Conservation (phyloP, 257 asterid species). For the Datura wrightii region DNA sequence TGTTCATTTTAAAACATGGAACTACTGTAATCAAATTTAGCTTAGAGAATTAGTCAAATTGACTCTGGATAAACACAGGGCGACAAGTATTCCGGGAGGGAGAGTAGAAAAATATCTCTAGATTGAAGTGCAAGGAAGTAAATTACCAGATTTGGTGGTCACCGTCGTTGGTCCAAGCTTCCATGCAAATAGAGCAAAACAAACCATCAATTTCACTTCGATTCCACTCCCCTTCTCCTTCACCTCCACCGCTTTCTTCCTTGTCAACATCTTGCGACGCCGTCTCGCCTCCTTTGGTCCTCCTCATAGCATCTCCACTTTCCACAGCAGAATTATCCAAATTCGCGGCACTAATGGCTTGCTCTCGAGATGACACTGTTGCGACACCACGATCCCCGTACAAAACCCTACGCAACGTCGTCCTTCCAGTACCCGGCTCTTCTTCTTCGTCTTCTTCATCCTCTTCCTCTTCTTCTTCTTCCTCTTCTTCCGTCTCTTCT, state of each 20-base stretch:
- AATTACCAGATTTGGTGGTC: constrained; percentile 72
- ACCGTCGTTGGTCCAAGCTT: constrained; percentile 83
- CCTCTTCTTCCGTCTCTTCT: constrained; percentile 18
- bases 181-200: constrained; percentile 86
- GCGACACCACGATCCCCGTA: constrained; percentile 32
- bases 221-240: constrained; percentile 40
- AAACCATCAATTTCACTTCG: constrained; percentile 77
- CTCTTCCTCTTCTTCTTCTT: constrained; percentile 31
- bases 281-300: constrained; percentile 31
- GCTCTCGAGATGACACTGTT: constrained; percentile 38
- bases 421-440: constrained; percentile 26
- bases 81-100: too few species aligned
- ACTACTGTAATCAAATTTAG: too few species aligned
- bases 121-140: background rate
- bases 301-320: constrained; percentile 37
- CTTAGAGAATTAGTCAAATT: too few species aligned
- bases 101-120: too few species aligned
- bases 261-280: constrained; percentile 37
- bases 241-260: constrained; percentile 33
- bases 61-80: too few species aligned
- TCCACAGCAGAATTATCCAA: constrained; percentile 33
- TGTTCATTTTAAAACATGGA: too few species aligned
- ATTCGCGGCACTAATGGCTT: constrained; percentile 35
- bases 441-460: constrained; percentile 39
- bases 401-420: constrained; percentile 31